A percentile compares a stretch with the other conserved stretches of the same genome.
phyloP scores from a whole-genome alignment of 2,329 filamentous ascomycete genomes.

The Fusarium virguliforme region DNA sequence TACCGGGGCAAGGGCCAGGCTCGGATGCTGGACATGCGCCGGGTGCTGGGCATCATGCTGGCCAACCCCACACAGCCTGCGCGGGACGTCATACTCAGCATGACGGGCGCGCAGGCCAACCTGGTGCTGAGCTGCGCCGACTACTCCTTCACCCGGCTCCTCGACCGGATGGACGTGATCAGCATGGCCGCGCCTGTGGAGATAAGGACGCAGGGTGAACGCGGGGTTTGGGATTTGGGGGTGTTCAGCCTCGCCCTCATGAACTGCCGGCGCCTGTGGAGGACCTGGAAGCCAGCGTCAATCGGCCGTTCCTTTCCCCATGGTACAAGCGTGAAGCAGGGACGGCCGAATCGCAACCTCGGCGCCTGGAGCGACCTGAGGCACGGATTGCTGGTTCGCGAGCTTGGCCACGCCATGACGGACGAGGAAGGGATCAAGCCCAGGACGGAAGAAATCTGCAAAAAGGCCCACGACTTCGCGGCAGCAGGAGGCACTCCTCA shows the following conservation, averaged over 20 bases:
- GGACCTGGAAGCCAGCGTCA: not conserved
- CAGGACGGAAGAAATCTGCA: not conserved
- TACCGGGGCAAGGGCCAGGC: not conserved
- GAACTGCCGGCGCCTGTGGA: not conserved
- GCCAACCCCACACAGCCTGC: conserved; percentile 6
- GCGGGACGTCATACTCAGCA: conserved; percentile 1
- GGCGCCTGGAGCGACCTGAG: not conserved
- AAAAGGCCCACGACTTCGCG: conserved; percentile 3
- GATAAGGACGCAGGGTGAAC: too few relatives aligned
- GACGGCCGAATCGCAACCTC: not conserved
- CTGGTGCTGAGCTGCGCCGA: conserved; percentile 1
- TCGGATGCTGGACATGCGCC: conserved; percentile 2
- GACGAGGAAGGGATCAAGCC: not conserved
- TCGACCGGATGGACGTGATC: not conserved
- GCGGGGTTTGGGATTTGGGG: not conserved
- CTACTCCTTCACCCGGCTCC: conserved; percentile 1
- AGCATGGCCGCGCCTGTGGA: not conserved
- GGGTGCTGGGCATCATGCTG: conserved; percentile 1
- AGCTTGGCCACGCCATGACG: not conserved
- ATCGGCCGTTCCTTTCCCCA: not conserved
- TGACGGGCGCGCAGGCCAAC: not conserved
- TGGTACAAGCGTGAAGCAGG: not conserved
- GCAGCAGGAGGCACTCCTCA: not conserved
- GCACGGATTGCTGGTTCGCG: not conserved
- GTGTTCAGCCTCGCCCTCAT: not conserved